Percentiles rank a stretch among this genome's conserved stretches.
Conservation (phyloP, 2,329 filamentous ascomycete genomes). For the Trichoderma semiorbis region DNA sequence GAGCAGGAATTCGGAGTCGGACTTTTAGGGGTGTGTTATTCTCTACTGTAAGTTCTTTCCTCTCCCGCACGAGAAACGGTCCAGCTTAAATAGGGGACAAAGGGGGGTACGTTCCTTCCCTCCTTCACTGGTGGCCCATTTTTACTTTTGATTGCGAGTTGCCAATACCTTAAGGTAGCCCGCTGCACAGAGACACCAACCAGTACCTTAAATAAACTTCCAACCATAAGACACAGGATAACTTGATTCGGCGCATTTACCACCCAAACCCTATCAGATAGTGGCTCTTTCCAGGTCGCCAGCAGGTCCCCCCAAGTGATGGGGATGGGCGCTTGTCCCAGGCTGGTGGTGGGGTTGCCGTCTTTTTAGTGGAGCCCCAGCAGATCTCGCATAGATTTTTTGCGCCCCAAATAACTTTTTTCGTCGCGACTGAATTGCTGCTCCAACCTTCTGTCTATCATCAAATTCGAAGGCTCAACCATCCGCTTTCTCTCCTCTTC, state of each 20-base stretch:
- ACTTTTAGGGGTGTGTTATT: no score
- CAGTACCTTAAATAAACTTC: neutral
- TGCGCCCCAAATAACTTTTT: constrained; percentile 17
- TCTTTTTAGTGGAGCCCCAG: constrained; percentile 8
- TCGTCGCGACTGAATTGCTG: constrained; percentile 20
- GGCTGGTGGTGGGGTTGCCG: constrained; percentile 15
- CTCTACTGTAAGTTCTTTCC: no score
- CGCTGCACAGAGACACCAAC: neutral
- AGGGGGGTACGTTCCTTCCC: no score
- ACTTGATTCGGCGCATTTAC: no score
- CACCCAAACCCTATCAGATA: neutral
- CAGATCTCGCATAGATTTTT: constrained; percentile 19
- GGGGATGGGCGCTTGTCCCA: constrained; percentile 1
- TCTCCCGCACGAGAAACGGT: no score
- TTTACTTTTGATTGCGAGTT: neutral
- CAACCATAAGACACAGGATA: neutral
- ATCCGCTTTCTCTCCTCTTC: neutral
- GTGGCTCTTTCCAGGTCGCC: neutral
- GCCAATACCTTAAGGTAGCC: neutral
- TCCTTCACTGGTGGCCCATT: neutral
- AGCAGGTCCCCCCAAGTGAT: neutral
- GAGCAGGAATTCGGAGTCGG: no score
- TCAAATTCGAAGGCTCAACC: neutral
- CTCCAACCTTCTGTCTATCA: constrained; percentile 14
- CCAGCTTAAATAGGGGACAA: no score